Base-by-base conservation (phyloP, 768 basidiomycete species). In the Kwoniella newhampshirensis region DNA sequence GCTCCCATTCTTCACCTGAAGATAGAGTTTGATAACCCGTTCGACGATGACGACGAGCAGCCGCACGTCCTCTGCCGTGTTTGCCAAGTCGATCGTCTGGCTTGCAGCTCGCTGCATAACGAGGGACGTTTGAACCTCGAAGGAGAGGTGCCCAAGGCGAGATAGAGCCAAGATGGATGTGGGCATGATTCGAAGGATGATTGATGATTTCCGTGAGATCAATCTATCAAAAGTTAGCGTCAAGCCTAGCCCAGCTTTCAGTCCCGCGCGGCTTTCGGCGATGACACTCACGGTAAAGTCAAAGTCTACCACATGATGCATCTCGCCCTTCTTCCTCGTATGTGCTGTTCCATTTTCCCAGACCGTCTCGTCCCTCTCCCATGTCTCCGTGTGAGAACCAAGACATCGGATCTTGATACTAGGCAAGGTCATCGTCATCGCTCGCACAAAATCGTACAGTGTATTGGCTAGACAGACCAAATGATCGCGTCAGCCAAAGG, bases 381-480 rank as follows among this genome's bases (percentile, higher is more conserved):
- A 82, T 9, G 86, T 85, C 51, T 84, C 81, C 1, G 80, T 73
- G 69, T 89, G 87, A 4, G 13, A 43, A 42, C 66, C 60, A 2
- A 28, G 17, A 27, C 60, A 62, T 18, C 44, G 51, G 15, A 71
- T 26, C 43, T 59, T 57, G 45, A 71, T 21, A n/a, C 46, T 45
- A 3, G 71, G 67, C 0, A 52, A 57, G 7, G 37, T 44, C 18
- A 62, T 71, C 1, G 85, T 80, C 50, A 86, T 83, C 3, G 80
- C 79, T 21, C 87, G 81, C 17, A 90, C 77, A 74, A 88, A 90
- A 54, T 86, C 83, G 71, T 87, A 88, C 21, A 89, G 80, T 0
- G 85, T 84, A 66, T 86, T 86, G 42, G 86, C 86, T 86, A 39
- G 11, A 35, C n/a, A 13, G n/a, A n/a, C n/a, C n/a, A n/a, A n/a